Evolutionary conservation across 441 rosid species (phyloP), one percentile per base, ranked within the genome.

Genomic region (Arabidopsis lyrata): DNA sequence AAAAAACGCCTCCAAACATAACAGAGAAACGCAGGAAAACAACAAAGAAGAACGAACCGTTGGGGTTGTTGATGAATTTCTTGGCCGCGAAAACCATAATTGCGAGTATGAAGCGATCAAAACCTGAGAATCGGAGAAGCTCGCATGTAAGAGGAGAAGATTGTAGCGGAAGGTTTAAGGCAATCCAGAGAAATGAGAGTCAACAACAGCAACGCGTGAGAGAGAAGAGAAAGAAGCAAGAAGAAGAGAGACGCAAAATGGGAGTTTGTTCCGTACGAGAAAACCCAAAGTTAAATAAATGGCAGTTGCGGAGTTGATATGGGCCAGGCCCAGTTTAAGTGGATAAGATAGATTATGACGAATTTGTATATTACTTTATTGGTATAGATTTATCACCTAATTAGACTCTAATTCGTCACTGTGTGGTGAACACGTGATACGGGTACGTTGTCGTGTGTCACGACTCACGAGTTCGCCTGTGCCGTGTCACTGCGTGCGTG

Each of bases 51-150:
- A 52, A 85, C 86, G 47, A 80, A 92, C 99, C 96, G 58, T 75
- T 79, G 70, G 99, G 97, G 72, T 89, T 67, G 83, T 91, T 88
- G 88, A 95, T 88, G 85, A 95, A 93, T 78, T 92, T 95, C 88
- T 95, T 95, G 36, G 86, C 97, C 60, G 82, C 88, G 59, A 59
- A 86, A 66, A 91, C 92, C 99, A 95, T 92, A 57, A 55, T 71
- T 70, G 70, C 2, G 55, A 63, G 68, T 54, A 70, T 31, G 20
- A 22, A 27, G 55, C 60, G 45, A 64, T 67, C 73, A 77, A 31
- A 32, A 67, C 39, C 66, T 27, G 48, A 56, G 47, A 66, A 67
- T 68, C 59, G 61, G 36, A 73, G 60, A 60, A 73, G 60, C 62
- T 66, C 35, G 56, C 57, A 47, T 56, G 66, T n/a, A 36, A 16